Evolutionary conservation across 2,329 filamentous ascomycete genomes (phyloP), one percentile per base, ranked within the genome.

Genomic region (Hypoxylon sp.): DNA sequence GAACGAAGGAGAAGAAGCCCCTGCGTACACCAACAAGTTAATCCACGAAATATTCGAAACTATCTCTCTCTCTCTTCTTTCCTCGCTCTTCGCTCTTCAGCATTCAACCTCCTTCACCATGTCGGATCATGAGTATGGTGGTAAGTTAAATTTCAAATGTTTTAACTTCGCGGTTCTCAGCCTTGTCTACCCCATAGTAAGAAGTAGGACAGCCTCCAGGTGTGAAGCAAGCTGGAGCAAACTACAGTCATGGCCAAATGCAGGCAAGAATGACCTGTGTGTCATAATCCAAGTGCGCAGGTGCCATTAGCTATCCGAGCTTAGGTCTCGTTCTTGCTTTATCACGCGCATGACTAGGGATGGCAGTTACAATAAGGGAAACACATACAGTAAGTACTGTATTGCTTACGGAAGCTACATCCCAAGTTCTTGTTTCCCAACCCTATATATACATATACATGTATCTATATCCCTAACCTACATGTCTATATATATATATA

Each of bases 61-160:
- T 42, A 47, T 44, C 19, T 42, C 19, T 35, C 46, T 24, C 46
- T 51, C 29, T n/a, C 33, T 13, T 51, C 14, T 9, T 24, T 35
- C 9, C 50, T 37, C 26, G n/a, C 56, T 37, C 44, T 52, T 61
- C 33, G 50, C 35, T 66, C 51, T 56, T 47, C 19, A 55, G 22
- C 37, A 44, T 42, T 31, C 39, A 47, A n/a, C 29, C 46, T 17
- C 58, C n/a, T 58, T 57, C 75, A 81, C 50, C 69, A 91, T 91
- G 89, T 91, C 89, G 63, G 89, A 91, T 75, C 86, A 90, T 79
- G 89, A 91, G 78, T 88, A 90, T 81, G 86, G 84, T 80, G 86
- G 88, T 90, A 77, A 81, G 87, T 82, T 65, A 29, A 44, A 52
- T 44, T 44, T 53, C 1, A 33, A 22, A 22, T 22, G 19, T 1